Conservation (phyloP, 257 asterid species). For the Rubia yunnanensis region DNA sequence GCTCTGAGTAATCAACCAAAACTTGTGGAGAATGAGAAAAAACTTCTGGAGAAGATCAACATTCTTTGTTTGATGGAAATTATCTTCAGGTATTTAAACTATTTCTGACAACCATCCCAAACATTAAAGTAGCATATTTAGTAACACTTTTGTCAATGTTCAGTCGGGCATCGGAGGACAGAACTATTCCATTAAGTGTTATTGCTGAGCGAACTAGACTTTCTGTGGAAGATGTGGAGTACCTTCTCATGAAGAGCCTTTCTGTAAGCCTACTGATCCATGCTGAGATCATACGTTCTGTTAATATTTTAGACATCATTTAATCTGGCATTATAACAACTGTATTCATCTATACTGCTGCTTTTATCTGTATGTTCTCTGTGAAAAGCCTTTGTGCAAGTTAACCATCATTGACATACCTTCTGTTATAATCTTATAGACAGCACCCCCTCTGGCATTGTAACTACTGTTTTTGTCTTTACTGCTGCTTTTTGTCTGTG, state of each 20-base stretch:
- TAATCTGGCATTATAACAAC: not conserved
- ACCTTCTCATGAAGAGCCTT: slow-evolving; percentile 96
- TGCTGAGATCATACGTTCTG: not conserved
- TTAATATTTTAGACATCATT: not conserved
- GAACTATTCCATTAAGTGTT: slow-evolving; percentile 75
- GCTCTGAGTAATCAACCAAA: slow-evolving; percentile 87
- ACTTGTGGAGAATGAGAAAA: slow-evolving; percentile 81
- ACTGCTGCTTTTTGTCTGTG: too few species aligned
- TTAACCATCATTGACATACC: too few species aligned
- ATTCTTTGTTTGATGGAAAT: slow-evolving; percentile 97
- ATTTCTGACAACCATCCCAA: not conserved
- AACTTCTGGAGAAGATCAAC: slow-evolving; percentile 90
- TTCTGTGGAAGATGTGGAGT: slow-evolving; percentile 80
- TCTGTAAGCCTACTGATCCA: slow-evolving; percentile 52
- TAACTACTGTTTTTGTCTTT: too few species aligned
- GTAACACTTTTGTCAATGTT: slow-evolving; percentile 19
- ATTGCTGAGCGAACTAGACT: slow-evolving; percentile 85
- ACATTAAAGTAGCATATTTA: not conserved
- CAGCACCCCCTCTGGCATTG: not conserved
- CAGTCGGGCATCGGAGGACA: slow-evolving; percentile 89
- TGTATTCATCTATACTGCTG: slow-evolving; percentile 3
- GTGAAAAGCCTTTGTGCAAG: too few species aligned
- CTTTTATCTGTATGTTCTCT: not conserved
- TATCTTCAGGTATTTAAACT: slow-evolving; percentile 59
- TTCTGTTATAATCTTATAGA: too few species aligned